A percentile compares a stretch with the other conserved stretches of the same genome.
These are phyloP conservation scores for Trametopsis cervina DNA, from an alignment of 768 basidiomycete genomes.

Conservation along the genomic window DNA sequence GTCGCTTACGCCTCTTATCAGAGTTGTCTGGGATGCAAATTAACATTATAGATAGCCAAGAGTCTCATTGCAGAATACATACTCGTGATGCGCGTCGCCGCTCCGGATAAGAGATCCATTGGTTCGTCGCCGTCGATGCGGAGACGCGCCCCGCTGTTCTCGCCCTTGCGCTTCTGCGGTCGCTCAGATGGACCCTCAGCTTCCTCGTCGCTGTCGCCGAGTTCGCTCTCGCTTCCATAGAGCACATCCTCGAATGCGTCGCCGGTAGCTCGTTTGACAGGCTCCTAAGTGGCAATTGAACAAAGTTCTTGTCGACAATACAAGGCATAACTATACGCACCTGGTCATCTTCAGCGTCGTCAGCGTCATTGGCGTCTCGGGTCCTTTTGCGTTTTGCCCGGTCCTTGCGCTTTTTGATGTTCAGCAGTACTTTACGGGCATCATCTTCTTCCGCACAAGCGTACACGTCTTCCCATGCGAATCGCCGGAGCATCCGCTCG, in stretches of 20 bases:
- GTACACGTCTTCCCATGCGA: slow-evolving; percentile 82
- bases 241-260: slow-evolving; percentile 97
- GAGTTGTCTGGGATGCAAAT: slow-evolving; percentile 32
- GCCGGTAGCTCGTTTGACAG: slow-evolving; percentile 40
- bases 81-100: slow-evolving; percentile 65
- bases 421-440: slow-evolving; percentile 80
- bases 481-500: slow-evolving; percentile 88
- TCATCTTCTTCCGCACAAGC: slow-evolving; percentile 70
- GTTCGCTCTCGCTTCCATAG: slow-evolving; percentile 93
- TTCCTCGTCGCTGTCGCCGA: slow-evolving; percentile 61
- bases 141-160: slow-evolving; percentile 53
- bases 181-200: slow-evolving; percentile 29
- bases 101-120: slow-evolving; percentile 88
- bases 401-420: slow-evolving; percentile 95
- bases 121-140: slow-evolving; percentile 89
- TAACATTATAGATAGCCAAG: background rate
- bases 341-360: slow-evolving; percentile 43
- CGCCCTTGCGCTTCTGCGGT: slow-evolving; percentile 29
- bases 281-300: slow-evolving; percentile 16
- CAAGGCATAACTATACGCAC: background rate
- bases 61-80: slow-evolving; percentile 31
- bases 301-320: slow-evolving; percentile 20
- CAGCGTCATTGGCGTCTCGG: slow-evolving; percentile 44
- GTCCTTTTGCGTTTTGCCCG: slow-evolving; percentile 86
- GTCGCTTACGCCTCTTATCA: slow-evolving; percentile 54